Evolutionary conservation across 371 early-diverging fungal genomes (phyloP).

Genomic region (Paraphysoderma sedebokerense): DNA sequence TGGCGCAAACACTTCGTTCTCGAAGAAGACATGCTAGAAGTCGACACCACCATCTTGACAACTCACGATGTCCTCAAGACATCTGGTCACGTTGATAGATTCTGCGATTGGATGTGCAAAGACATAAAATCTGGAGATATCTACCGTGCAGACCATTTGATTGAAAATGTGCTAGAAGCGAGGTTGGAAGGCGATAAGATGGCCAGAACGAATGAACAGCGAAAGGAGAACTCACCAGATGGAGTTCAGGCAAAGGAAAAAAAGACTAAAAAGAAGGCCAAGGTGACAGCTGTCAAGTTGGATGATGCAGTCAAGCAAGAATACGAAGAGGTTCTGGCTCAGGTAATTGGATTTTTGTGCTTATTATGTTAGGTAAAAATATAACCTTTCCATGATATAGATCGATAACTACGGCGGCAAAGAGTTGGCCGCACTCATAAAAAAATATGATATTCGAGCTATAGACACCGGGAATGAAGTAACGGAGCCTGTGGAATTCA

Average conservation of each 20-base stretch:
- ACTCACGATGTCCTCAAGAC: conserved; percentile 96
- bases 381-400: conserved; percentile 14
- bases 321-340: conserved; percentile 72
- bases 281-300: conserved; percentile 44
- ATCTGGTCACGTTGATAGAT: conserved; percentile 99
- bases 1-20: conserved; percentile 97
- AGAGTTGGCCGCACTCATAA: conserved; percentile 76
- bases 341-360: conserved; percentile 21
- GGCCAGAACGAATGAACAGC: too few species aligned
- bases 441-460: conserved; percentile 71
- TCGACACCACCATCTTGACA: conserved; percentile 96
- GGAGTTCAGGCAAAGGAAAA: conserved; percentile 39
- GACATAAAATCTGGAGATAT: conserved; percentile 89
- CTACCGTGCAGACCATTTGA: conserved; percentile 97
- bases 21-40: conserved; percentile 98
- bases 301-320: conserved; percentile 40
- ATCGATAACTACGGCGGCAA: conserved; percentile 86
- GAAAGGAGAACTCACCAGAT: too few species aligned
- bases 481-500: conserved; percentile 88
- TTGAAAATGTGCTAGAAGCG: conserved; percentile 81
- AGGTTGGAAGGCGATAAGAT: conserved; percentile 67
- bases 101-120: conserved; percentile 96
- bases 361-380: not conserved
- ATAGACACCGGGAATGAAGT: conserved; percentile 84
- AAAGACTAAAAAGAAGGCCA: conserved; percentile 54